Conservation (phyloP, 1,284 basidiomycete genomes). For the Apiotrichum domesticum region DNA sequence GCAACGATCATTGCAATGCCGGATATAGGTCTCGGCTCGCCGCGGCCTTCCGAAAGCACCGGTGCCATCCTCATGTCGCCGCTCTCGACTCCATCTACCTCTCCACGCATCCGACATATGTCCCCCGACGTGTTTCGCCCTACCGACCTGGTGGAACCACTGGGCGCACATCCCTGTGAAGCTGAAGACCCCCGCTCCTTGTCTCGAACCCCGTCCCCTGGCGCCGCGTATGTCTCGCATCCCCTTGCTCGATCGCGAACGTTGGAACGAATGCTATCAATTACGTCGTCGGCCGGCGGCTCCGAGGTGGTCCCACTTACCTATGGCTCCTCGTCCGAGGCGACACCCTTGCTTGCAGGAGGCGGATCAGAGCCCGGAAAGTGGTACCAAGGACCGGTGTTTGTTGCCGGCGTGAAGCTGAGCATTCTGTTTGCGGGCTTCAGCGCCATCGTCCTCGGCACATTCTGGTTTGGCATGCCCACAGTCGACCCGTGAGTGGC, state of each 20-base stretch:
- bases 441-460: conserved; percentile 62
- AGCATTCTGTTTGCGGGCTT: conserved; percentile 66
- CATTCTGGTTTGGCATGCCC: conserved; percentile 71
- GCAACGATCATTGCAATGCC: not conserved
- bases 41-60: not conserved
- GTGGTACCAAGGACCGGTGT: conserved; percentile 54
- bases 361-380: not conserved
- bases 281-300: not conserved
- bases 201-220: not conserved
- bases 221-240: not conserved
- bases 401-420: conserved; percentile 76
- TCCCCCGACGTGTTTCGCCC: not conserved
- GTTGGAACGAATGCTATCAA: not conserved
- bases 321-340: not conserved
- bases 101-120: not conserved
- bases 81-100: not conserved
- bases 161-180: conserved; percentile 10
- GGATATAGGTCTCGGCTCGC: not conserved
- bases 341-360: not conserved
- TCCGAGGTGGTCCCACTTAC: not conserved
- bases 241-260: not conserved
- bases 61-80: not conserved
- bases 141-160: not conserved
- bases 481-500: conserved; percentile 65
- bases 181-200: not conserved